Evolutionary conservation across 768 basidiomycete species (phyloP).

Genomic region (Dentipellis fragilis): DNA sequence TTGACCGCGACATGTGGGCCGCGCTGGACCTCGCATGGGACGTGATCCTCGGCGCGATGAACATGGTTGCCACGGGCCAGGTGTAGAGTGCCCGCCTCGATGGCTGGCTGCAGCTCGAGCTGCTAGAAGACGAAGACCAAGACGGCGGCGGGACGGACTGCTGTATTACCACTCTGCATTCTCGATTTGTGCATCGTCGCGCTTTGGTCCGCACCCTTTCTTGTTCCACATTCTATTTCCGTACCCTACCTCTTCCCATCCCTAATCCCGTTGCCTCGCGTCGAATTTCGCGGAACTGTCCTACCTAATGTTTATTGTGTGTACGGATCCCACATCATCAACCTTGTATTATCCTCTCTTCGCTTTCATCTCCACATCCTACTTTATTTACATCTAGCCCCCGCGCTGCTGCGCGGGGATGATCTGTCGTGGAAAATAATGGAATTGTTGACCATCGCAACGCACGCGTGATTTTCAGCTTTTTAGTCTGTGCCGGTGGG

Average conservation of each 20-base stretch:
- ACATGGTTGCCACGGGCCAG: constrained; percentile 15
- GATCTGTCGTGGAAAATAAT: not conserved
- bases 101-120: not conserved
- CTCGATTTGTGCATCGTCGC: not conserved
- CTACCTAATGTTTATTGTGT: not conserved
- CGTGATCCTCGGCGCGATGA: constrained; percentile 50
- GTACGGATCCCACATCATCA: not conserved
- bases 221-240: not conserved
- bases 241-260: not conserved
- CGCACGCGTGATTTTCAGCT: not conserved
- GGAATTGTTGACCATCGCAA: not conserved
- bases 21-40: constrained; percentile 61
- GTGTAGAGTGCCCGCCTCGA: not conserved
- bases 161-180: not conserved
- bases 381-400: not conserved
- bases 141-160: not conserved
- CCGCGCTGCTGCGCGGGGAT: not conserved
- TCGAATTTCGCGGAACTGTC: not conserved
- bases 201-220: not conserved
- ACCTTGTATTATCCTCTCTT: not conserved
- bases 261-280: not conserved
- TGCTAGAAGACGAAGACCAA: not conserved
- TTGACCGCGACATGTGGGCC: constrained; percentile 56
- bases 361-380: not conserved
- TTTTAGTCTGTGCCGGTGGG: not conserved